Base-by-base conservation (phyloP, 1,284 basidiomycete species). In the Coniophora puteana region DNA sequence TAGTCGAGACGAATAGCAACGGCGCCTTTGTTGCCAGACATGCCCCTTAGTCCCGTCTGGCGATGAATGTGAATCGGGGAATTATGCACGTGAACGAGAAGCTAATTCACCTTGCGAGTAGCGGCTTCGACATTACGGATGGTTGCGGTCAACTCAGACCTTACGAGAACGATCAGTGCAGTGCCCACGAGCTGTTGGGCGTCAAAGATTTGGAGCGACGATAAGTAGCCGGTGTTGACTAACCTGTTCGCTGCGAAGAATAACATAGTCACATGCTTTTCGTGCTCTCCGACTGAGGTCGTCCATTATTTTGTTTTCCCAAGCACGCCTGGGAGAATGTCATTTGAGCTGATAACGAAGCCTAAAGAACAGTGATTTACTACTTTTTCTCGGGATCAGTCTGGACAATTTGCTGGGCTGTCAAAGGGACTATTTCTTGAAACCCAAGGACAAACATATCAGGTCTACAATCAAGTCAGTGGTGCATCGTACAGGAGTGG, bases 21-120 rank as follows among this genome's bases (percentile, higher is more conserved):
- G 8, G 92, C 94, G 17, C 91, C 91, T 66, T 95, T 99, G 67
- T 99, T 99, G 17, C 96, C 96, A 5, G 91, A 93, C 79, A 99
- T 93, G 12, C 96, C 96, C 42, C 92, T 82, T 27, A 99, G 71
- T 16, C 96, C 96, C 4, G 96, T 99, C 90, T 93, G 54, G 42
- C 28, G 44, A 20, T 48, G 45, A 33, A 22, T 25, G 27, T 51
- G 22, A 51, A 27, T 3, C n/a, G 14, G 29, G 8, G 24, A 8
- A 7, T 34, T 8, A 22, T 29, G 17, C 30, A 32, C 27, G 40
- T 32, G 34, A 34, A 38, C 22, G 23, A 33, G 21, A 38, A 33
- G 35, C 31, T 26, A 21, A 38, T 27, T 25, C 36, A 89, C 91
- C 73, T 99, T 99, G 52, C 92, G 85, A 22, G 88, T 87, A 4